A percentile compares a stretch with the other conserved stretches of the same genome.
Evolutionary conservation across 768 basidiomycete genomes (phyloP).

Genomic region (Auriscalpium vulgare): DNA sequence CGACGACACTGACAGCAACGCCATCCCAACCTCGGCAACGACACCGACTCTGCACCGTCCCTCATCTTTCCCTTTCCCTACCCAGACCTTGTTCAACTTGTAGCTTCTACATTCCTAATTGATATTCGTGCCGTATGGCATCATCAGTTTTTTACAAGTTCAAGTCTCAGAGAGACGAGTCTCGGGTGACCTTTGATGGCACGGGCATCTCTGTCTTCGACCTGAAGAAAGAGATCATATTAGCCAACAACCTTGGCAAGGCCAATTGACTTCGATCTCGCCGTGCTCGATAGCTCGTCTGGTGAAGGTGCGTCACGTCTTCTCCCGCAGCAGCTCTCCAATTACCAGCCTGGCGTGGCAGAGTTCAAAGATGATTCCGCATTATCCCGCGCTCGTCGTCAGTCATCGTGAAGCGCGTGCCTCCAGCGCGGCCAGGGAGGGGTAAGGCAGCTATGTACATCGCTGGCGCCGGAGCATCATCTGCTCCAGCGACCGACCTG

Average conservation of each 20-base stretch:
- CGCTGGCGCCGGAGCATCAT: conserved; percentile 33
- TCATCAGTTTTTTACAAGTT: conserved; percentile 98
- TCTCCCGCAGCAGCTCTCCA: background rate
- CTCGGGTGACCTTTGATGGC: conserved; percentile 95
- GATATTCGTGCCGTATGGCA: conserved; percentile 42
- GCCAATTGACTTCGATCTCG: conserved; percentile 95
- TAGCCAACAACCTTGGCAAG: conserved; percentile 93
- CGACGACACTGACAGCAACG: background rate
- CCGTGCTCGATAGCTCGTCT: conserved; percentile 73
- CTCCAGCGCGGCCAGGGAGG: conserved; percentile 72
- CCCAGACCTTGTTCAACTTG: background rate
- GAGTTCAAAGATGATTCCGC: conserved; percentile 89
- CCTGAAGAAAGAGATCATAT: conserved; percentile 96
- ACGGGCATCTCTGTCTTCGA: conserved; percentile 99
- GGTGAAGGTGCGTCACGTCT: conserved; percentile 67
- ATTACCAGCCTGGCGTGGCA: conserved; percentile 22
- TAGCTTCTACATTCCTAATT: conserved; percentile 12
- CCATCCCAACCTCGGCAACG: background rate
- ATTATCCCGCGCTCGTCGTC: conserved; percentile 94
- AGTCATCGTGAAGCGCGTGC: conserved; percentile 86
- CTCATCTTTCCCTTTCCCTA: background rate
- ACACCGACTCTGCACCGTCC: background rate
- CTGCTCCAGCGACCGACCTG: conserved; percentile 35
- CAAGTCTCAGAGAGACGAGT: conserved; percentile 91
- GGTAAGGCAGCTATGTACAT: conserved; percentile 77